A percentile compares a stretch with the other conserved stretches of the same genome.
Evolutionary conservation across 2,329 filamentous ascomycete genomes (phyloP).

Genomic region (Pseudocercospora pini-densiflorae): DNA sequence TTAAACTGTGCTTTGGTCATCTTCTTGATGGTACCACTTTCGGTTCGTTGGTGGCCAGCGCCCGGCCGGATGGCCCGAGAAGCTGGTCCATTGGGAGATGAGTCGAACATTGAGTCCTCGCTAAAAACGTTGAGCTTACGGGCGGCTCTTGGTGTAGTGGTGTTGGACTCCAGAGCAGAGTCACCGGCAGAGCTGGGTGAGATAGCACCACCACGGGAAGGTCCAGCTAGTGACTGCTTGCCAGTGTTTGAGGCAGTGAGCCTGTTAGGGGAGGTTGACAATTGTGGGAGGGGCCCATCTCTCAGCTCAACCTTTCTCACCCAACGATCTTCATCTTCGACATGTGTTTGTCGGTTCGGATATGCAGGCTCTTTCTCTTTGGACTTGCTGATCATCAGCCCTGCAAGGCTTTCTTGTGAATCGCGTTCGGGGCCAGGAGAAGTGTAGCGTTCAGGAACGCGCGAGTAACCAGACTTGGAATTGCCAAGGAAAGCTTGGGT

Average conservation of each 20-base stretch:
- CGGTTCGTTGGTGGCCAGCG: conserved; percentile 27
- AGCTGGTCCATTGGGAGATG: conserved; percentile 39
- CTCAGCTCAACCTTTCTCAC: conserved; percentile 30
- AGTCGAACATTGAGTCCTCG: conserved; percentile 36
- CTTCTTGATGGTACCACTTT: conserved; percentile 60
- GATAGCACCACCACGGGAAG: conserved; percentile 25
- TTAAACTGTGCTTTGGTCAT: conserved; percentile 93
- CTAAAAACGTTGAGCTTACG: conserved; percentile 15
- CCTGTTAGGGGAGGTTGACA: conserved; percentile 16
- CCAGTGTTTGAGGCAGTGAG: conserved; percentile 17
- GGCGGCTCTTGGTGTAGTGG: conserved; percentile 34
- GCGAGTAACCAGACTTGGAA: conserved; percentile 37
- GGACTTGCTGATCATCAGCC: conserved; percentile 26
- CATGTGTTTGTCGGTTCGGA: conserved; percentile 31
- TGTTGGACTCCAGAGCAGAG: conserved; percentile 30
- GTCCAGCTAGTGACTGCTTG: conserved; percentile 14
- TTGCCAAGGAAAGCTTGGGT: conserved; percentile 36
- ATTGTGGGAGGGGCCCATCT: conserved; percentile 21
- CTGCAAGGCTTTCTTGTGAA: conserved; percentile 25
- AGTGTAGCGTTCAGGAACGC: conserved; percentile 34
- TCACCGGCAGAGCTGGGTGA: conserved; percentile 34
- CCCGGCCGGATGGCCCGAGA: conserved; percentile 37
- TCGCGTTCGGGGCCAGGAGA: conserved; percentile 36
- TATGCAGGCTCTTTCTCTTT: conserved; percentile 29
- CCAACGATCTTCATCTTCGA: conserved; percentile 37